Base-by-base conservation (phyloP, 306 rosid genomes). In the Purshia tridentata region DNA sequence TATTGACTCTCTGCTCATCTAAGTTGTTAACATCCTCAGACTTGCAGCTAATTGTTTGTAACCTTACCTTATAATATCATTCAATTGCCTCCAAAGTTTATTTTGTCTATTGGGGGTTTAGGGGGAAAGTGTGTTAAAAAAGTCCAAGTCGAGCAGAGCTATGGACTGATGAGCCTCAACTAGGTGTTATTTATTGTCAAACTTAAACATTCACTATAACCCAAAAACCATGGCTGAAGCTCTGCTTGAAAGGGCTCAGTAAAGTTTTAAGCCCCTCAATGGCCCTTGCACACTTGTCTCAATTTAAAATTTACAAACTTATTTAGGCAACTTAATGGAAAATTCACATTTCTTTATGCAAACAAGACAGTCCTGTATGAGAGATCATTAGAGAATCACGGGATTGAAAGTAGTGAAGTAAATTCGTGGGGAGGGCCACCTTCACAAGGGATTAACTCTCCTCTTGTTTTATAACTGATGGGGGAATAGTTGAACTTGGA, bases 1-100 rank as follows among this genome's bases (percentile, higher is more conserved):
- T 90, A 82, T 65, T 73, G 41, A 60, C 39, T 61, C 72, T 54
- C 47, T n/a, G 9, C 56, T 62, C 18, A 3, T 63, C 59, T 54
- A 45, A 14, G 45, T 52, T 55, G 67, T 71, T 61, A 9, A 23
- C 8, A 4, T 62, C 44, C 15, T 61, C 70, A 46, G 52, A n/a
- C 52, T 45, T 67, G 48, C 22, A 55, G 45, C 41, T 49, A 41
- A 37, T 37, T 47, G 49, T 47, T 49, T 52, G 13, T 39, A 16
- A 9, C 35, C 13, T 48, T 67, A 67, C 45, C 6, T 62, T 62
- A 16, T 16, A 16, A 8, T 2, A 37, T 60, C 65, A 37, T 15
- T n/a, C 12, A 40, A n/a, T 40, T 40, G 11, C 6, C 6, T 22
- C 6, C 49, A 5, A 45, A 45, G 10, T 65, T 65, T 11, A 13